These are phyloP conservation scores for Polygonum maritimum DNA, from an alignment of 148 eudicot species.

Conservation along the genomic window DNA sequence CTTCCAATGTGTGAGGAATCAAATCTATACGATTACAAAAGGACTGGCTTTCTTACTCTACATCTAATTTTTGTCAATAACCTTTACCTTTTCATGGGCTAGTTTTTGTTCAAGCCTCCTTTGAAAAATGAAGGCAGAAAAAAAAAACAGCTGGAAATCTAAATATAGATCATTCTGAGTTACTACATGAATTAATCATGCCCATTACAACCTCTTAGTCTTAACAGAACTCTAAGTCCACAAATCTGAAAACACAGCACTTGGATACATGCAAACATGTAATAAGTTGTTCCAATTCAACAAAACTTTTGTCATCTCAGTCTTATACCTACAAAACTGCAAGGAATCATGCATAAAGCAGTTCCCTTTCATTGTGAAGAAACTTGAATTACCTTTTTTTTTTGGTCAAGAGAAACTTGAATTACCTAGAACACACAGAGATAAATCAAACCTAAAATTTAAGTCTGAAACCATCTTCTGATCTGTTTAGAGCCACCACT, in stretches of 20 bases:
- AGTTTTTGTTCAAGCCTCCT: no score
- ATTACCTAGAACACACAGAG: background rate
- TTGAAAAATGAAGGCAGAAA: no score
- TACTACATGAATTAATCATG: no score
- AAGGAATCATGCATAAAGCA: background rate
- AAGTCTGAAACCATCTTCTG: conserved; percentile 80
- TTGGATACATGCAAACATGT: background rate
- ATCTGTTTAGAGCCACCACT: conserved; percentile 39
- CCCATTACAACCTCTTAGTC: no score
- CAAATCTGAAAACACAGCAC: background rate
- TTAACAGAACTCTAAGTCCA: background rate
- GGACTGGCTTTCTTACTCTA: no score
- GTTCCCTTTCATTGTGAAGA: background rate
- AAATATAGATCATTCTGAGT: no score
- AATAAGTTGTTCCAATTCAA: background rate
- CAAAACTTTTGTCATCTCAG: background rate
- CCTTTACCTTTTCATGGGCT: no score
- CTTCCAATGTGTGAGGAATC: background rate
- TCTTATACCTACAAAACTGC: background rate
- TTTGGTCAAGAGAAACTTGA: background rate
- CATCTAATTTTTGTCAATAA: no score
- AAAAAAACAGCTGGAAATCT: no score
- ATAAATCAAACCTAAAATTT: background rate
- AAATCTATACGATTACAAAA: background rate
- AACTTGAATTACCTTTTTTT: background rate